Conservation (phyloP, 768 basidiomycete species). For the Tulasnella sp. region DNA sequence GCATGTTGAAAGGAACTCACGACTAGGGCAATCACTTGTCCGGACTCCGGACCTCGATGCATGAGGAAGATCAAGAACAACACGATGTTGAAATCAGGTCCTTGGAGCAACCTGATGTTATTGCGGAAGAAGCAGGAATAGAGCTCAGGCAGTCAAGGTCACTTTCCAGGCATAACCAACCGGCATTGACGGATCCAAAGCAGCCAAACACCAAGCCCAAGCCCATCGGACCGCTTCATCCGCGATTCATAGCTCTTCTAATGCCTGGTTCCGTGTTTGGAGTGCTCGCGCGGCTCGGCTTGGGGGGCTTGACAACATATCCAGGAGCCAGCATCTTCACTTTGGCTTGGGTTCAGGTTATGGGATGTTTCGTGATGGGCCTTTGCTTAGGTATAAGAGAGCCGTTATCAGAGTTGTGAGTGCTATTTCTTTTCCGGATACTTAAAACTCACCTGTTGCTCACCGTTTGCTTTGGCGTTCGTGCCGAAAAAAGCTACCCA, state of each 20-base stretch:
- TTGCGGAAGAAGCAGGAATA: neutral
- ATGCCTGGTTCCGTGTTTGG: conserved; percentile 79
- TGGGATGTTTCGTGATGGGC: conserved; percentile 92
- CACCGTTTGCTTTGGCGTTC: neutral
- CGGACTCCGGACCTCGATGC: neutral
- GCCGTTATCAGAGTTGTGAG: conserved; percentile 67
- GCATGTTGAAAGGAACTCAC: neutral
- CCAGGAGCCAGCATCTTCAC: conserved; percentile 68
- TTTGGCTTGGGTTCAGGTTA: conserved; percentile 72
- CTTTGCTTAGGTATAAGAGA: conserved; percentile 58
- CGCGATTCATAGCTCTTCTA: conserved; percentile 57
- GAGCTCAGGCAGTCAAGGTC: neutral
- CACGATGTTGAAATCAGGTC: neutral
- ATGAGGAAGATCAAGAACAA: no score
- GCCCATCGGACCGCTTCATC: conserved; percentile 38
- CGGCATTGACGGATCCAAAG: neutral
- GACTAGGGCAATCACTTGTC: neutral
- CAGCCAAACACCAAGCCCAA: conserved; percentile 1
- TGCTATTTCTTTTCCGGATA: conserved; percentile 9
- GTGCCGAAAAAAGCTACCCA: conserved; percentile 70
- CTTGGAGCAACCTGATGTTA: conserved; percentile 3
- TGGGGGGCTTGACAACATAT: conserved; percentile 63
- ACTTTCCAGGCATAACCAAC: neutral
- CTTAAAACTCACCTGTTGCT: no score
- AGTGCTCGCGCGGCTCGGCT: conserved; percentile 69